Percentiles rank a stretch among this genome's conserved stretches.
These are phyloP conservation scores for Paracorniculantispora psalliotae DNA, from an alignment of 2,329 filamentous ascomycete genomes.

Conservation along the genomic window DNA sequence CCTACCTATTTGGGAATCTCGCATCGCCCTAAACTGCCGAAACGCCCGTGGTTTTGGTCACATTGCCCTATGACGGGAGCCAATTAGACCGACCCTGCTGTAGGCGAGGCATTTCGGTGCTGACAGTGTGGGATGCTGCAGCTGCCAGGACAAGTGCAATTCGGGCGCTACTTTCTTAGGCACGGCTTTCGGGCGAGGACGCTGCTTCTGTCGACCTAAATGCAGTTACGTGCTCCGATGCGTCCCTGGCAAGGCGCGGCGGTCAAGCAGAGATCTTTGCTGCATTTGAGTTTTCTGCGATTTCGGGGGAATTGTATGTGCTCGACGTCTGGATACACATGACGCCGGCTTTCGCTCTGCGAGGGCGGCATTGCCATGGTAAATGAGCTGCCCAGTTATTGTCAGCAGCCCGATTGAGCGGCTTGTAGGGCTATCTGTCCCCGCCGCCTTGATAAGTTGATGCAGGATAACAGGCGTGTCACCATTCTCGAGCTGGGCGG, in stretches of 20 bases:
- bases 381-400: no score
- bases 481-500: no score
- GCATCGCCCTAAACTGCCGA: not conserved
- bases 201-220: no score
- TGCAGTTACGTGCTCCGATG: not conserved
- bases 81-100: not conserved
- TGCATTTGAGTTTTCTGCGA: not conserved
- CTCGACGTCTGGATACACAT: no score
- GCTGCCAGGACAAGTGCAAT: not conserved
- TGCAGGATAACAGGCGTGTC: no score
- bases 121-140: not conserved
- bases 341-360: no score
- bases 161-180: not conserved
- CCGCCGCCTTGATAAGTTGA: no score
- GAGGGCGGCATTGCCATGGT: no score
- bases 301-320: not conserved
- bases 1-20: constrained; percentile 1
- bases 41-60: not conserved
- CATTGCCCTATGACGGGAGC: not conserved
- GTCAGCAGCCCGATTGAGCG: no score
- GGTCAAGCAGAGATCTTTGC: not conserved
- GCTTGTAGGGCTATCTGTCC: no score
- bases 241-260: not conserved
- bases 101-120: not conserved
- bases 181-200: not conserved